Evolutionary conservation across 495 filamentous ascomycete species (phyloP).

Genomic region (Xylaria palmicola): DNA sequence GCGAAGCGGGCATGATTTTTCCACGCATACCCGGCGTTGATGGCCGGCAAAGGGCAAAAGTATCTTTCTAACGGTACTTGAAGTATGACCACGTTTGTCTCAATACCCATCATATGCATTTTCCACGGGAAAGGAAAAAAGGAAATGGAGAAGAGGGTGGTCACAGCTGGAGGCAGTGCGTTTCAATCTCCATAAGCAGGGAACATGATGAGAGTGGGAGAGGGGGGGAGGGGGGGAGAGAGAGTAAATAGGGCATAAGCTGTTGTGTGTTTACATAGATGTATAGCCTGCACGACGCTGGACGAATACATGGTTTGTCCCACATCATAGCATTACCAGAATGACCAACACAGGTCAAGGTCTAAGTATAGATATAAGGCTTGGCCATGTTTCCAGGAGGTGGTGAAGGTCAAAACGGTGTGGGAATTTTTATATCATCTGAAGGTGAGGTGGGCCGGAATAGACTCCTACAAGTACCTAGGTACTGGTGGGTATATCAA

Average conservation of each 20-base stretch:
- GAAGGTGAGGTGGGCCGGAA: too few species aligned
- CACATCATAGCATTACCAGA: too few species aligned
- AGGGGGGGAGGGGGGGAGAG: neutral
- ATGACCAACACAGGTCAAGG: too few species aligned
- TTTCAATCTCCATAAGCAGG: neutral
- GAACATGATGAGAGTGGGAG: neutral
- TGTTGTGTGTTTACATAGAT: conserved; percentile 3
- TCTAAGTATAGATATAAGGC: too few species aligned
- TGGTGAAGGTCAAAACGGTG: too few species aligned
- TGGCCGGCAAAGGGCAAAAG: neutral
- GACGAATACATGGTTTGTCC: neutral
- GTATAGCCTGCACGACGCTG: conserved; percentile 3
- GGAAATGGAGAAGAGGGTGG: neutral
- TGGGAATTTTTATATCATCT: too few species aligned
- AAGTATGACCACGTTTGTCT: neutral
- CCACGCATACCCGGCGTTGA: conserved; percentile 15
- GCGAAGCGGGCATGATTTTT: conserved; percentile 15
- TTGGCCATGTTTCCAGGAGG: too few species aligned
- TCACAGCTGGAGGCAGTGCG: neutral
- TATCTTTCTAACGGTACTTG: neutral
- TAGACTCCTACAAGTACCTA: too few species aligned
- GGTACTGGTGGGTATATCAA: too few species aligned
- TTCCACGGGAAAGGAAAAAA: neutral
- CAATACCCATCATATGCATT: neutral
- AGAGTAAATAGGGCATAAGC: neutral